These are phyloP conservation scores for Nannochloropsis gaditana DNA, from an alignment of 108 stramenopile species.

Conservation along the genomic window DNA sequence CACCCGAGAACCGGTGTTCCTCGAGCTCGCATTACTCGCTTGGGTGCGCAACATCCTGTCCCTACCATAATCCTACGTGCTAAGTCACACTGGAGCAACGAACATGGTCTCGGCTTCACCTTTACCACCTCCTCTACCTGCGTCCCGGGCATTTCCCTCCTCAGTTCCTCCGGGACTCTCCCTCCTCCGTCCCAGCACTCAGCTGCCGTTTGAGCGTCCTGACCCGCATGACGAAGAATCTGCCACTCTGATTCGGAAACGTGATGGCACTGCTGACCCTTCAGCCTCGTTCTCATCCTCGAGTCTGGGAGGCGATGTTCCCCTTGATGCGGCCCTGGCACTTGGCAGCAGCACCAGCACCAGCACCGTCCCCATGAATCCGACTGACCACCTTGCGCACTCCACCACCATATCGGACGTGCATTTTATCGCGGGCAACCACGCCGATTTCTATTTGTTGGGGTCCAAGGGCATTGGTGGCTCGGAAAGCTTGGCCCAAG, in stretches of 20 bases:
- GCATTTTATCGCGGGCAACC: not conserved
- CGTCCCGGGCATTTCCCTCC: not conserved
- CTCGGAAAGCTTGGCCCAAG: not conserved
- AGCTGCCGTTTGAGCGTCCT: not conserved
- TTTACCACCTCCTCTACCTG: not conserved
- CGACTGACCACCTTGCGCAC: no score
- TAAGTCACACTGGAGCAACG: not conserved
- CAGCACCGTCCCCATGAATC: not conserved
- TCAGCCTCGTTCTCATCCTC: not conserved
- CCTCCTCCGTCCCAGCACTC: not conserved
- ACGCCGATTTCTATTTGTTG: not conserved
- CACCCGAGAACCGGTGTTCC: no score
- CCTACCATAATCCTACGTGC: not conserved
- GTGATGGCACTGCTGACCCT: not conserved
- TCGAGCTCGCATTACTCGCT: no score
- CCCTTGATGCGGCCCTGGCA: not conserved
- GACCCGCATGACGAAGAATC: not conserved
- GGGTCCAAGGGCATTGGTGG: not conserved
- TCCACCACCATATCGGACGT: not conserved
- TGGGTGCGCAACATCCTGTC: not conserved
- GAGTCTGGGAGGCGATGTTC: not conserved
- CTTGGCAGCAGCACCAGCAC: not conserved
- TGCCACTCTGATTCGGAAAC: not conserved
- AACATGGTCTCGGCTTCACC: not conserved
- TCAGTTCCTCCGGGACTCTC: not conserved